These are phyloP conservation scores for Yamagishiella unicocca DNA, from an alignment of 139 green algal genomes.

Conservation along the genomic window DNA sequence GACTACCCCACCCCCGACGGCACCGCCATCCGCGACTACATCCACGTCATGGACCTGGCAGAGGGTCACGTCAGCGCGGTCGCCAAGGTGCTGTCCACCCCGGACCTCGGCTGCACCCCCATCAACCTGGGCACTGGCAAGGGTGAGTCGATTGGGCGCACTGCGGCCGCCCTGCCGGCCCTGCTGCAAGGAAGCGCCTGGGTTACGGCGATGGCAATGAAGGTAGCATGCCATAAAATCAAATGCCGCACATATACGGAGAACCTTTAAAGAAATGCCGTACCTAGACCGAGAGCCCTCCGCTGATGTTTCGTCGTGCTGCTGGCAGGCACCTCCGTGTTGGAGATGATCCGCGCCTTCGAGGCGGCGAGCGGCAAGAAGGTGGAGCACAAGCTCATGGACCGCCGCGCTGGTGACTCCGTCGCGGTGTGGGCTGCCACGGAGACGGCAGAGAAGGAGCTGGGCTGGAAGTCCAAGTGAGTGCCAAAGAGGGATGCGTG, in stretches of 20 bases:
- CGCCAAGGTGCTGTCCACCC: slow-evolving; percentile 74
- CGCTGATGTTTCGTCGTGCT: neutral
- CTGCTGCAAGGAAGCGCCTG: too few relatives aligned
- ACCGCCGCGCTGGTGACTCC: slow-evolving; percentile 84
- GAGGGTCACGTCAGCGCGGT: slow-evolving; percentile 92
- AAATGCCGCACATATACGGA: too few relatives aligned
- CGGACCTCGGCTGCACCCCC: slow-evolving; percentile 78
- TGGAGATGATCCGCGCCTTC: slow-evolving; percentile 97
- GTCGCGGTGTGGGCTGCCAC: slow-evolving; percentile 93
- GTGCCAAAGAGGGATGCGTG: too few relatives aligned
- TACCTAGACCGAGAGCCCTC: too few relatives aligned
- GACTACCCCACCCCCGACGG: slow-evolving; percentile 96
- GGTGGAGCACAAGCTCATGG: slow-evolving; percentile 64
- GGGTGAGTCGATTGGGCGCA: too few relatives aligned
- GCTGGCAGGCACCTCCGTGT: slow-evolving; percentile 80
- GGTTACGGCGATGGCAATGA: too few relatives aligned
- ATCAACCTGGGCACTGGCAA: slow-evolving; percentile 95
- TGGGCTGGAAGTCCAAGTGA: slow-evolving; percentile 88
- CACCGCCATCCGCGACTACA: slow-evolving; percentile 97
- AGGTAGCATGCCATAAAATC: too few relatives aligned
- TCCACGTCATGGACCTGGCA: slow-evolving; percentile 97
- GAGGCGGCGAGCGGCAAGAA: slow-evolving; percentile 90
- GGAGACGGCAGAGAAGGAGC: slow-evolving; percentile 86
- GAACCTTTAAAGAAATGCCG: too few relatives aligned
- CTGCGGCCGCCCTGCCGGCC: too few relatives aligned